Conservation (phyloP, 192 early-diverging fungal species). For the Coemansia umbellata region DNA sequence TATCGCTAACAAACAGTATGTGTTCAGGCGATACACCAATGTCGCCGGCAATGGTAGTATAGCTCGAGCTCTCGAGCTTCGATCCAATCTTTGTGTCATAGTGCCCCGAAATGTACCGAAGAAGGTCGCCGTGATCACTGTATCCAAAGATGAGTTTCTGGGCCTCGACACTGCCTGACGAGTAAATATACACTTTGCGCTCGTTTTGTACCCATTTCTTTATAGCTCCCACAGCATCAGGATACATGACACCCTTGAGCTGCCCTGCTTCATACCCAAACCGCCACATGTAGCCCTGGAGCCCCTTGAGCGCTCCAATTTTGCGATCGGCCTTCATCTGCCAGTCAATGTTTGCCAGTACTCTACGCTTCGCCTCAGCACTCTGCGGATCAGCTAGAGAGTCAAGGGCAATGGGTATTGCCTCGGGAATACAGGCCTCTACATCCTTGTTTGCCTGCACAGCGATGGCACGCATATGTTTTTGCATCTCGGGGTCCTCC, state of each 20-base stretch:
- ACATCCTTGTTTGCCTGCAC: slow-evolving; percentile 51
- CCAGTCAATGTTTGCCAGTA: slow-evolving; percentile 63
- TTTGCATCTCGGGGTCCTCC: slow-evolving; percentile 39
- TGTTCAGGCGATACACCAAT: slow-evolving; percentile 52
- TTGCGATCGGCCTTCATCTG: slow-evolving; percentile 88
- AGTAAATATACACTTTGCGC: slow-evolving; percentile 87
- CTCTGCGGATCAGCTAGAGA: neutral
- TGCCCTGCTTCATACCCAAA: slow-evolving; percentile 74
- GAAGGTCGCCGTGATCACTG: slow-evolving; percentile 75
- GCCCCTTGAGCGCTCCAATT: slow-evolving; percentile 80
- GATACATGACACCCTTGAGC: slow-evolving; percentile 74
- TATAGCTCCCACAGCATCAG: slow-evolving; percentile 81
- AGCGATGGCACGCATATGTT: slow-evolving; percentile 52
- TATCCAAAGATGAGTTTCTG: slow-evolving; percentile 92
- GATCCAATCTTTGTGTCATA: slow-evolving; percentile 90
- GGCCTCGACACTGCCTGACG: slow-evolving; percentile 88
- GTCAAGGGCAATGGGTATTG: slow-evolving; percentile 16
- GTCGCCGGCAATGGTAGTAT: slow-evolving; percentile 66
- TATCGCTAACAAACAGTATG: slow-evolving; percentile 92
- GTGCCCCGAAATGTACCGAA: slow-evolving; percentile 72
- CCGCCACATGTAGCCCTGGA: slow-evolving; percentile 97
- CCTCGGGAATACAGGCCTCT: neutral
- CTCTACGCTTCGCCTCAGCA: slow-evolving; percentile 15
- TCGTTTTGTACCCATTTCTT: slow-evolving; percentile 61
- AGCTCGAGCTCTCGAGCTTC: slow-evolving; percentile 69